Conservation (phyloP, 179 eudicot genomes). For the Actinidia chinensis region DNA sequence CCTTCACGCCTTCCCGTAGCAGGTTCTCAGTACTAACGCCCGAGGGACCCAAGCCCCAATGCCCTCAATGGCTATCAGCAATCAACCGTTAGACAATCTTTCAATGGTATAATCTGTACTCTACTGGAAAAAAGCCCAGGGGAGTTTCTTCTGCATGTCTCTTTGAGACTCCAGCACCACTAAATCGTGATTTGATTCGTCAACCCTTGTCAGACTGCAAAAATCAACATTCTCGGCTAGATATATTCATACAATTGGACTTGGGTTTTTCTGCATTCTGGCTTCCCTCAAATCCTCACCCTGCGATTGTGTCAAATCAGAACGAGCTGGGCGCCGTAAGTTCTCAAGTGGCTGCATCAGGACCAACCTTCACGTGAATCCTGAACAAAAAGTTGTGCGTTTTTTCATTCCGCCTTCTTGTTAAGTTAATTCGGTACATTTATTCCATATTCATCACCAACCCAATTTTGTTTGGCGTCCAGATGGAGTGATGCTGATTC, state of each 20-base stretch:
- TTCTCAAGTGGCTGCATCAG: not conserved
- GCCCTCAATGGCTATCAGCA: constrained; percentile 19
- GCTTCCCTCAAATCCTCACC: not conserved
- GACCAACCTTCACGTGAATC: constrained; percentile 15
- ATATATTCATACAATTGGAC: not conserved
- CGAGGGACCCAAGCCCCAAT: constrained; percentile 18
- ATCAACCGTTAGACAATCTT: constrained; percentile 22
- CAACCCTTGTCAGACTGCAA: not conserved
- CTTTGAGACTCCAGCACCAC: not conserved
- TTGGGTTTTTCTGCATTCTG: not conserved
- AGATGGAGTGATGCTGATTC: constrained; percentile 15
- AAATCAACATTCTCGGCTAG: constrained; percentile 13
- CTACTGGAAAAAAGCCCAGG: constrained; percentile 15
- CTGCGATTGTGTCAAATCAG: not conserved
- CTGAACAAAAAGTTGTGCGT: too few species aligned
- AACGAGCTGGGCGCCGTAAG: not conserved
- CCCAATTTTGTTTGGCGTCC: constrained; percentile 11
- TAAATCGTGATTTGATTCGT: constrained; percentile 10
- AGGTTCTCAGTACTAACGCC: constrained; percentile 21
- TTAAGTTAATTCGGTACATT: not conserved
- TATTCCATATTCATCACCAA: constrained; percentile 4
- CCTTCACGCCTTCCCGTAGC: constrained; percentile 33
- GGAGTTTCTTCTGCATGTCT: constrained; percentile 5
- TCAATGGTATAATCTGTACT: constrained; percentile 23
- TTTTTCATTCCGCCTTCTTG: constrained; percentile 8